These are phyloP conservation scores for Tagetes patula DNA, from an alignment of 129 eudicot species.

Conservation along the genomic window DNA sequence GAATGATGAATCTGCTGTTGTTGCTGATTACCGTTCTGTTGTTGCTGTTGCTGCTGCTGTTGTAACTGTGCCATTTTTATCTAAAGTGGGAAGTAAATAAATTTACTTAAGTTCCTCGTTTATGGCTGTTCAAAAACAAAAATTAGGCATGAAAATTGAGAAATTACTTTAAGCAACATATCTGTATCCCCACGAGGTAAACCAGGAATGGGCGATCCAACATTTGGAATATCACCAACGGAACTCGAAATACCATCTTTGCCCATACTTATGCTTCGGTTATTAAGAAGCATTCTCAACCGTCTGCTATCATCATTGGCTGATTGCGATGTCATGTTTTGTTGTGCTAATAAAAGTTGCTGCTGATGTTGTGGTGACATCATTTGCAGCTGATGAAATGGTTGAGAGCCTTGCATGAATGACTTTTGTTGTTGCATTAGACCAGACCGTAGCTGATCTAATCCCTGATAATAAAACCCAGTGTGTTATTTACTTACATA, in stretches of 20 bases:
- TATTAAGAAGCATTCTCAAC: conserved; percentile 78
- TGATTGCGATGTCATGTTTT: conserved; percentile 79
- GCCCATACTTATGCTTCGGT: conserved; percentile 64
- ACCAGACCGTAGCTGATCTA: conserved; percentile 81
- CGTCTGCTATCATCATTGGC: conserved; percentile 90
- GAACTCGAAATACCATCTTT: conserved; percentile 76
- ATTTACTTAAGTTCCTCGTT: background rate
- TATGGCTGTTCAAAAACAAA: background rate
- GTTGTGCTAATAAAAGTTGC: conserved; percentile 90
- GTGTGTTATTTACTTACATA: background rate
- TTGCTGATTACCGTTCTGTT: conserved; percentile 44
- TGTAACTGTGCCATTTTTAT: conserved; percentile 72
- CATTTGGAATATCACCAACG: conserved; percentile 75
- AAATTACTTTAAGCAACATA: conserved; percentile 66
- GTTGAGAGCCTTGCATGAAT: conserved; percentile 87
- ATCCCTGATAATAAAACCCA: conserved; percentile 50
- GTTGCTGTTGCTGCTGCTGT: conserved; percentile 67
- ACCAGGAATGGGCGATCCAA: conserved; percentile 70
- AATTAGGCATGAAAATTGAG: background rate
- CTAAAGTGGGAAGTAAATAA: conserved; percentile 37
- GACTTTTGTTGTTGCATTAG: conserved; percentile 93
- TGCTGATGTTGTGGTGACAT: conserved; percentile 95
- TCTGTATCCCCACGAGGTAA: conserved; percentile 87
- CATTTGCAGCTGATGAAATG: conserved; percentile 91
- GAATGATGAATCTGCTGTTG: conserved; percentile 73